Evolutionary conservation across 2,329 filamentous ascomycete genomes (phyloP), one percentile per base, ranked within the genome.

Genomic region (Botrytis galanthina): DNA sequence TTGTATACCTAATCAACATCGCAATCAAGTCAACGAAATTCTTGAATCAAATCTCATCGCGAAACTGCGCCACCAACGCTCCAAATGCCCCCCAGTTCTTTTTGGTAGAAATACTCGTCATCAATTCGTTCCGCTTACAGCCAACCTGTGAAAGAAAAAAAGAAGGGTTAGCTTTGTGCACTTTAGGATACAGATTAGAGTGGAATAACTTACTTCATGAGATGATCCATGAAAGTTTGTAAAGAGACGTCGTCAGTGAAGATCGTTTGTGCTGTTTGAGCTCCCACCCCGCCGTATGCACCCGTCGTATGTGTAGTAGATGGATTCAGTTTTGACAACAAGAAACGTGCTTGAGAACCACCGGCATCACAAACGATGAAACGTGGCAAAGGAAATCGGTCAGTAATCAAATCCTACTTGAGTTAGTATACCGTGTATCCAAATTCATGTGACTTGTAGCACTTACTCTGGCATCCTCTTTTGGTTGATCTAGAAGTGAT

Each of bases 341-440:
- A 84, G 89, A 99, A 99, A 85, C 96, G 94, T 70, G 96, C 96
- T 82, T 99, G 96, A 0, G 96, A 98, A 71, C 96, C 96, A 77
- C 96, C 96, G n/a, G 95, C 95, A 82, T 99, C 96, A 80, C 96
- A 99, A 71, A 99, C 94, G 80, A 99, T 98, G 86, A 99, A 99
- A 74, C 96, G 93, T 32, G 96, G 96, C 8, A 99, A 89, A n/a
- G 96, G 96, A 86, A 99, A 99, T 69, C 96, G 93, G 80, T 99
- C 96, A 76, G 95, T 93, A 79, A 99, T 98, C 42, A 99, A 90
- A 82, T 99, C 96, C 93, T 97, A 78, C 32, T 46, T 20, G 61
- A 8, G 54, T 80, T 74, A 81, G 78, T 46, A 71, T 35, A 66
- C 67, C 67, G 51, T 71, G 74, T 60, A 73, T 35, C 51, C 37